Conservation (phyloP, 2,329 filamentous ascomycete species). For the Fusarium pseudocircinatum region DNA sequence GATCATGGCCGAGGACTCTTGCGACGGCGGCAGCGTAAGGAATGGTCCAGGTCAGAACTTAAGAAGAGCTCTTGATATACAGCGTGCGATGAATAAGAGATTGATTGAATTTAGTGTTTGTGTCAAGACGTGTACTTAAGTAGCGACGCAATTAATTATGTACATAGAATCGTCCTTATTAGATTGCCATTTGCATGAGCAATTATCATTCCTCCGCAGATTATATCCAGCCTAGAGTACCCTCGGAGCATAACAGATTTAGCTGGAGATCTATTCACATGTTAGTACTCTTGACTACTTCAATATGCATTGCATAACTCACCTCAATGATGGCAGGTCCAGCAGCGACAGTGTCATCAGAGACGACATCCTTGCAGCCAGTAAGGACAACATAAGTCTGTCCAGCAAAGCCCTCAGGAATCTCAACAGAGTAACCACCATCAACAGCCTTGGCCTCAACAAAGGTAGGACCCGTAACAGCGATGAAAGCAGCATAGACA, state of each 20-base stretch:
- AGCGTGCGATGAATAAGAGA: not conserved
- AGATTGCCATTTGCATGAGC: not conserved
- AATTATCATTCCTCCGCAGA: not conserved
- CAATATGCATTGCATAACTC: accelerated
- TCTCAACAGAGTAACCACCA: conserved; percentile 36
- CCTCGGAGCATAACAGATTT: not conserved
- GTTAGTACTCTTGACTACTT: not conserved
- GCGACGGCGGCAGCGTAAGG: not conserved
- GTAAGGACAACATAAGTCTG: conserved; percentile 54
- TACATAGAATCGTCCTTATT: not conserved
- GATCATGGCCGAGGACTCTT: conserved; percentile 40
- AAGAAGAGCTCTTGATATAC: no score
- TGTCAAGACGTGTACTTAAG: not conserved
- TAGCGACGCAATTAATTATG: not conserved
- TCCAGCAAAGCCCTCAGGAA: conserved; percentile 47
- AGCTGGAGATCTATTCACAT: conserved; percentile 8
- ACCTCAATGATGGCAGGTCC: conserved; percentile 50
- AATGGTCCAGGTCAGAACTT: no score
- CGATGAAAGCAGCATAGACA: conserved; percentile 49
- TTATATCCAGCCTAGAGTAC: accelerated
- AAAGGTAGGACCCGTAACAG: conserved; percentile 40
- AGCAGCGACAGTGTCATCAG: conserved; percentile 51
- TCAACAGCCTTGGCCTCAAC: conserved; percentile 33
- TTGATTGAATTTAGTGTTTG: no score
- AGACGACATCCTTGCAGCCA: conserved; percentile 47